phyloP scores from a whole-genome alignment of 2,329 filamentous ascomycete genomes.

The Ustilaginoidea virens region DNA sequence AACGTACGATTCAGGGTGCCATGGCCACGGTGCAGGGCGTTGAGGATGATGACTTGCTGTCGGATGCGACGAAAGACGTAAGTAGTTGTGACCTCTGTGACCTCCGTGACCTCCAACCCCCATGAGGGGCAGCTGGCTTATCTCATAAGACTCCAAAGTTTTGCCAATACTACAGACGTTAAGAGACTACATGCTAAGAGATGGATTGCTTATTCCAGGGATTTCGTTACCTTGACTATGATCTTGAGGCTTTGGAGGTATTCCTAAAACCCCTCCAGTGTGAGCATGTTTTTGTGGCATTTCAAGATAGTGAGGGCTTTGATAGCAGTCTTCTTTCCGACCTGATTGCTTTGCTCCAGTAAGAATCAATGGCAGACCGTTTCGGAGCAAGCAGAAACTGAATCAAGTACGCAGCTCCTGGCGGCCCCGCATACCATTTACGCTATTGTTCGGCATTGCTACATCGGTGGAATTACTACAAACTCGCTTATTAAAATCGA shows the following conservation, averaged over 20 bases:
- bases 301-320: constrained; percentile 74
- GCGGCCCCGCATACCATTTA: constrained; percentile 62
- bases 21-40: constrained; percentile 34
- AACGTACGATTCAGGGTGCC: constrained; percentile 55
- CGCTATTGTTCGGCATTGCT: constrained; percentile 63
- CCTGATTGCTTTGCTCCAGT: constrained; percentile 53
- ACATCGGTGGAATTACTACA: constrained; percentile 71
- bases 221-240: constrained; percentile 59
- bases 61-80: constrained; percentile 31
- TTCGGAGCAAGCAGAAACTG: too few species aligned
- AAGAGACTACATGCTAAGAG: neutral
- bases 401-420: constrained; percentile 41
- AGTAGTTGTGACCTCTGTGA: too few species aligned
- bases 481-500: constrained; percentile 53
- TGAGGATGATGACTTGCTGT: constrained; percentile 39
- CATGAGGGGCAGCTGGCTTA: too few species aligned
- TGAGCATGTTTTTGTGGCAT: constrained; percentile 51
- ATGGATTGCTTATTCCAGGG: constrained; percentile 22
- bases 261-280: constrained; percentile 38
- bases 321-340: constrained; percentile 59
- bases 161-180: too few species aligned
- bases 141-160: too few species aligned
- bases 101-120: too few species aligned
- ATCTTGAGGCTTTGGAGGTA: constrained; percentile 54
- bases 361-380: constrained; percentile 17